Conservation (phyloP, 768 basidiomycete species). For the Russula griseocarnosa region DNA sequence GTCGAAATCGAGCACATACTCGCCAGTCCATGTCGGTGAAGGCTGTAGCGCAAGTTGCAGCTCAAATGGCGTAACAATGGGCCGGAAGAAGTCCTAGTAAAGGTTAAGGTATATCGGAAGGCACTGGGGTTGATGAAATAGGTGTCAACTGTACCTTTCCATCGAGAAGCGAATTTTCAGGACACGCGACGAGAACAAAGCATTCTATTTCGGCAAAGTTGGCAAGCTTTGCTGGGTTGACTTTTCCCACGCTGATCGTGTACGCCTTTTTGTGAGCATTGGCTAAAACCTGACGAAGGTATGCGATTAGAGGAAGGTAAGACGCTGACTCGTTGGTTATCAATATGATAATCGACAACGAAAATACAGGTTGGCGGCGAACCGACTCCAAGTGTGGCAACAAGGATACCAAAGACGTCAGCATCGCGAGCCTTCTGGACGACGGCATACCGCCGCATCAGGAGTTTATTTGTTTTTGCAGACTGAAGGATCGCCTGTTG, state of each 20-base stretch:
- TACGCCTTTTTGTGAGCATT: conserved; percentile 35
- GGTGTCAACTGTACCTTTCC: conserved; percentile 47
- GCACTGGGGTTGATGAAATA: neutral
- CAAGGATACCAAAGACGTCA: conserved; percentile 91
- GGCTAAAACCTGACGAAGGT: conserved; percentile 58
- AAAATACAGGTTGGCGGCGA: neutral
- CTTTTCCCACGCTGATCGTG: conserved; percentile 87
- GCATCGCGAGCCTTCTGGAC: conserved; percentile 88
- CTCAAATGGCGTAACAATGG: conserved; percentile 94
- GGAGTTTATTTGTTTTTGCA: conserved; percentile 65
- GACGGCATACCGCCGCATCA: conserved; percentile 80
- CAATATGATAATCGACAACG: neutral
- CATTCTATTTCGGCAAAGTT: conserved; percentile 97
- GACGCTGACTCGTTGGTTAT: conserved; percentile 48
- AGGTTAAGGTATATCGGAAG: neutral
- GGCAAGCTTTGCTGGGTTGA: conserved; percentile 90
- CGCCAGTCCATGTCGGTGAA: conserved; percentile 61
- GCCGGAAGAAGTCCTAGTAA: conserved; percentile 76
- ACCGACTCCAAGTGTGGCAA: conserved; percentile 50
- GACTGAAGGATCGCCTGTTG: conserved; percentile 54
- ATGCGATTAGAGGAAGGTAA: conserved; percentile 61
- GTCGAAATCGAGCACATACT: conserved; percentile 76
- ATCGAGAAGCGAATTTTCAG: conserved; percentile 47
- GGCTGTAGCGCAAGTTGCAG: conserved; percentile 72
- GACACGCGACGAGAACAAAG: conserved; percentile 91